These are phyloP conservation scores for Colletotrichum sp. DNA, from an alignment of 2,329 filamentous ascomycete species.

Conservation along the genomic window DNA sequence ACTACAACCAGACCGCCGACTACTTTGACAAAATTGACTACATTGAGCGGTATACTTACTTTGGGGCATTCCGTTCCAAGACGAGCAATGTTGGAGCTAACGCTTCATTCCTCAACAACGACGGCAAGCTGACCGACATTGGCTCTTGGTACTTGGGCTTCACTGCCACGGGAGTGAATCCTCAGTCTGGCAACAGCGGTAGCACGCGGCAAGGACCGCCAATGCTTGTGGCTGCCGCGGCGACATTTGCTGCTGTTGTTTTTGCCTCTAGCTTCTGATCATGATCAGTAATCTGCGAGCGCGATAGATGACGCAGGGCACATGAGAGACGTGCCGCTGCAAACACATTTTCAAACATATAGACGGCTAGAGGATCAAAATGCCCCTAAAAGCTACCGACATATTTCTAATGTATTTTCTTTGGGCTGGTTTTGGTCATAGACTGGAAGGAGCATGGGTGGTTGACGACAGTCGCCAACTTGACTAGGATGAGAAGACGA, in stretches of 20 bases:
- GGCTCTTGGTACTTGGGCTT: slow-evolving; percentile 78
- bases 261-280: neutral
- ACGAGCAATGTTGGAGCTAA: slow-evolving; percentile 79
- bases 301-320: neutral
- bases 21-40: slow-evolving; percentile 71
- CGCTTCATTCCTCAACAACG: slow-evolving; percentile 70
- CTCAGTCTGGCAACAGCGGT: slow-evolving; percentile 24
- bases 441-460: neutral
- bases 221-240: neutral
- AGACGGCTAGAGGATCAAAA: neutral
- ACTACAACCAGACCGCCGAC: slow-evolving; percentile 70
- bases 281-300: neutral
- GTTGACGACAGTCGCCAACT: neutral
- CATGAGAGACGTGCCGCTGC: neutral
- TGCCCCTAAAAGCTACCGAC: neutral
- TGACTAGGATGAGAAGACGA: neutral
- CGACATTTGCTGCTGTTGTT: neutral
- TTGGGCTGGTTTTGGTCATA: neutral
- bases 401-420: neutral
- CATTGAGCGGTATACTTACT: slow-evolving; percentile 75
- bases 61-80: slow-evolving; percentile 73
- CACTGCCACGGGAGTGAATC: slow-evolving; percentile 48
- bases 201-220: neutral
- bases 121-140: slow-evolving; percentile 75
- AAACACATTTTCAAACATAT: neutral